Evolutionary conservation across 2,329 filamentous ascomycete genomes (phyloP).

Genomic region (Pestalotiopsis sp.): DNA sequence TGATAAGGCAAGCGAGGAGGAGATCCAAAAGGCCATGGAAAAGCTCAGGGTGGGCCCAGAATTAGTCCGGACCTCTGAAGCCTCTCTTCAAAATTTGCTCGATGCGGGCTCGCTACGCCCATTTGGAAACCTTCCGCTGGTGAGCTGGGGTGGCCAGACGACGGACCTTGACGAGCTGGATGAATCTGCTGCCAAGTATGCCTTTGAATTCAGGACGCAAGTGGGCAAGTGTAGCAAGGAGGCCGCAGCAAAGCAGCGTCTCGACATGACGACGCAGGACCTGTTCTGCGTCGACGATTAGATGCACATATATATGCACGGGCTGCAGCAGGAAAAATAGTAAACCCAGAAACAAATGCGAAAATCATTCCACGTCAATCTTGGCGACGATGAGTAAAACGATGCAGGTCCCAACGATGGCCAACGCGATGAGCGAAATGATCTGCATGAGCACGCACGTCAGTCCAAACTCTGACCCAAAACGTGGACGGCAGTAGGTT

Average conservation of each 20-base stretch:
- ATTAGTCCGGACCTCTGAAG: conserved; percentile 44
- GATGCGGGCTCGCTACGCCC: conserved; percentile 44
- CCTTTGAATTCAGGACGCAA: conserved; percentile 59
- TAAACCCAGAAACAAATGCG: background rate
- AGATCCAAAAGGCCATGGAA: conserved; percentile 26
- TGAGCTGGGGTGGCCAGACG: conserved; percentile 66
- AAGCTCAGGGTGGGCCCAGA: conserved; percentile 27
- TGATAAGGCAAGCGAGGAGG: conserved; percentile 28
- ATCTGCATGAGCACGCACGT: conserved; percentile 43
- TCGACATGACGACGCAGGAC: conserved; percentile 52
- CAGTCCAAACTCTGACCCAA: background rate
- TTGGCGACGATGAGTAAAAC: conserved; percentile 59
- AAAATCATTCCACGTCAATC: conserved; percentile 28
- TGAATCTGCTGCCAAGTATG: conserved; percentile 52
- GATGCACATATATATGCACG: background rate
- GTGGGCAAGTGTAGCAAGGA: conserved; percentile 67
- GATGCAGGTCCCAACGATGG: conserved; percentile 68
- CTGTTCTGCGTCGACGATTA: conserved; percentile 62
- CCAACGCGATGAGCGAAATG: conserved; percentile 61
- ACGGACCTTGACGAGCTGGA: conserved; percentile 43
- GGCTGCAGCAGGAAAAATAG: background rate
- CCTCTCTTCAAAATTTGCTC: conserved; percentile 53
- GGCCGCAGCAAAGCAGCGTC: conserved; percentile 28
- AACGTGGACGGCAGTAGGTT: background rate
- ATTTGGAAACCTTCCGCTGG: conserved; percentile 54